phyloP scores from a whole-genome alignment of 2,329 filamentous ascomycete species.

The Fusarium coicis region DNA sequence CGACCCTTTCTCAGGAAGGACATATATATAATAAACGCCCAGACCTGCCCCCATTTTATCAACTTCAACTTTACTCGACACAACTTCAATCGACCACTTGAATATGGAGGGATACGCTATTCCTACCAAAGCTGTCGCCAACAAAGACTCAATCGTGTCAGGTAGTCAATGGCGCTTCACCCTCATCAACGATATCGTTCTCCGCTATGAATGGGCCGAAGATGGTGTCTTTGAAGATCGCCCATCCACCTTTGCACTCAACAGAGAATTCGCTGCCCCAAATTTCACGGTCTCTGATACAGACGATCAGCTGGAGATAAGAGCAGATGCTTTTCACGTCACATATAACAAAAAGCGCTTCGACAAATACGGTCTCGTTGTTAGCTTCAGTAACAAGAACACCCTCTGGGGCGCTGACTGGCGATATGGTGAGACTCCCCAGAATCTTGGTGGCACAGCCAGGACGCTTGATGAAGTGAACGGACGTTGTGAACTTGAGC shows the following conservation, averaged over 20 bases:
- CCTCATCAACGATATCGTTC: constrained; percentile 63
- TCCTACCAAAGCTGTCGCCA: constrained; percentile 30
- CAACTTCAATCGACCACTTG: background rate
- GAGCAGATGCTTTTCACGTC: constrained; percentile 65
- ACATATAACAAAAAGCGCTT: constrained; percentile 69
- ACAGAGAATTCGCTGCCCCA: constrained; percentile 56
- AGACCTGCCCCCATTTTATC: background rate
- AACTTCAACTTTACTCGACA: background rate
- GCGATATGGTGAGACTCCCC: constrained; percentile 58
- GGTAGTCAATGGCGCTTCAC: constrained; percentile 66
- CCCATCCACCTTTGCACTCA: constrained; percentile 69
- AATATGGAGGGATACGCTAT: constrained; percentile 39
- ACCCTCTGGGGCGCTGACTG: constrained; percentile 52
- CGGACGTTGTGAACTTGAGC: constrained; percentile 60
- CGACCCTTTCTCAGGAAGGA: background rate
- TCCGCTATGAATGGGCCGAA: constrained; percentile 71
- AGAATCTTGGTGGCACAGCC: constrained; percentile 59
- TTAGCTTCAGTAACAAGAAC: constrained; percentile 55
- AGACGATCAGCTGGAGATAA: constrained; percentile 62
- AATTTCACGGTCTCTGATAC: constrained; percentile 60
- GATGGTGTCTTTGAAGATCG: constrained; percentile 71
- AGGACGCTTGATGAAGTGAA: constrained; percentile 66
- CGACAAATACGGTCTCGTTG: constrained; percentile 59
- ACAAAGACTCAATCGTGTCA: constrained; percentile 27
- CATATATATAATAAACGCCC: background rate